Conservation (phyloP, 345 rosid genomes). For the Eucalyptus fibrosa region DNA sequence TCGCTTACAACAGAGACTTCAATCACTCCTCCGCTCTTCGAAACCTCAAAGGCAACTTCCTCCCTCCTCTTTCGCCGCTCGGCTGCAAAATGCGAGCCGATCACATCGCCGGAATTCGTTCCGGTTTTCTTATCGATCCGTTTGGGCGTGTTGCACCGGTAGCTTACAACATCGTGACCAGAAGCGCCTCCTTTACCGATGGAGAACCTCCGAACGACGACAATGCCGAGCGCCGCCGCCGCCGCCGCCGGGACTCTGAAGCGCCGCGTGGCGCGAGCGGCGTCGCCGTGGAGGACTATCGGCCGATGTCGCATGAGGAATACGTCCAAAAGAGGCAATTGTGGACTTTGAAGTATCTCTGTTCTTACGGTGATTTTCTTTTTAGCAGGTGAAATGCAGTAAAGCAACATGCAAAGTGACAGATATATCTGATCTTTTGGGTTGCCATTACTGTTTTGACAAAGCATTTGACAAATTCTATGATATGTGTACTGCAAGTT, state of each 20-base stretch:
- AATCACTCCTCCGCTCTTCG: conserved; percentile 46
- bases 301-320: conserved; percentile 50
- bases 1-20: conserved; percentile 40
- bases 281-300: conserved; percentile 8
- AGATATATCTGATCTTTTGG: conserved; percentile 45
- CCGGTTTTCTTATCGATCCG: background rate
- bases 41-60: conserved; percentile 29
- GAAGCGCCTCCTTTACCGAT: conserved; percentile 22
- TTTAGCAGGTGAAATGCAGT: conserved; percentile 60
- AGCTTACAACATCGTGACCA: conserved; percentile 50
- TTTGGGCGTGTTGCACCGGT: background rate
- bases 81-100: background rate
- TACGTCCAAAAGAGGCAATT: conserved; percentile 34
- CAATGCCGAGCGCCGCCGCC: background rate
- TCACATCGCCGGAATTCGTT: background rate
- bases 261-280: background rate
- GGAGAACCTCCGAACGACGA: background rate
- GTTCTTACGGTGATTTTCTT: background rate
- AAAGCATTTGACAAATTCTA: conserved; percentile 64
- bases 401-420: conserved; percentile 63
- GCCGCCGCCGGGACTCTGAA: background rate
- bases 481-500: conserved; percentile 50
- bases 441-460: conserved; percentile 50
- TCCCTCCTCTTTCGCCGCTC: background rate
- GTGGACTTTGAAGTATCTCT: too few species aligned